phyloP scores from a whole-genome alignment of 768 basidiomycete species.

The Boletus insuetus region DNA sequence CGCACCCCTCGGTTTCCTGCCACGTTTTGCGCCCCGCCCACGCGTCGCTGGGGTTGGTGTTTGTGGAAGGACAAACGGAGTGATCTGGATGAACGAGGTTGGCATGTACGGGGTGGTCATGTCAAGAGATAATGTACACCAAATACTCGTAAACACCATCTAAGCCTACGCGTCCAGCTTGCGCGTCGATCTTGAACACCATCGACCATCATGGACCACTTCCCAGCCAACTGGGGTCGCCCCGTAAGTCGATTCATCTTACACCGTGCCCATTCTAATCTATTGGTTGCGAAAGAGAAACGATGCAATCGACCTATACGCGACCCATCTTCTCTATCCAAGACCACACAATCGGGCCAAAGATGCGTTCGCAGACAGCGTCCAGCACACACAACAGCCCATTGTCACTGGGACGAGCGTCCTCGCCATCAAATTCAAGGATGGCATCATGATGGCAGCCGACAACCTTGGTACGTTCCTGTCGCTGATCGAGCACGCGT shows the following conservation, averaged over 20 bases:
- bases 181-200: slow-evolving; percentile 14
- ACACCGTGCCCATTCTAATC: background rate
- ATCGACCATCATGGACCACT: slow-evolving; percentile 66
- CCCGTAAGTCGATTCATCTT: slow-evolving; percentile 47
- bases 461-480: slow-evolving; percentile 82
- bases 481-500: background rate
- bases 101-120: slow-evolving; percentile 27
- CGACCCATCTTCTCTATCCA: slow-evolving; percentile 72
- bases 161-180: slow-evolving; percentile 23
- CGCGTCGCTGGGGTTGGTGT: slow-evolving; percentile 23
- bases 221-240: slow-evolving; percentile 80
- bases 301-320: slow-evolving; percentile 72
- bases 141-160: slow-evolving; percentile 20
- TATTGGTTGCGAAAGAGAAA: slow-evolving; percentile 49
- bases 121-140: background rate
- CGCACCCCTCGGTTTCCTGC: slow-evolving; percentile 23
- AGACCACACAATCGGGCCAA: slow-evolving; percentile 47
- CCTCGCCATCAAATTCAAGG: slow-evolving; percentile 90
- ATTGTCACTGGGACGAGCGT: slow-evolving; percentile 98
- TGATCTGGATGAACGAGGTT: slow-evolving; percentile 28
- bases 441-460: slow-evolving; percentile 97
- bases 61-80: slow-evolving; percentile 13
- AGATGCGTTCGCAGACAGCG: slow-evolving; percentile 60
- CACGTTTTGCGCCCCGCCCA: slow-evolving; percentile 26
- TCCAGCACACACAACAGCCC: slow-evolving; percentile 87